These are phyloP conservation scores for Saccharomycodes ludwigii DNA, from an alignment of 805 yeast species.

Conservation along the genomic window DNA sequence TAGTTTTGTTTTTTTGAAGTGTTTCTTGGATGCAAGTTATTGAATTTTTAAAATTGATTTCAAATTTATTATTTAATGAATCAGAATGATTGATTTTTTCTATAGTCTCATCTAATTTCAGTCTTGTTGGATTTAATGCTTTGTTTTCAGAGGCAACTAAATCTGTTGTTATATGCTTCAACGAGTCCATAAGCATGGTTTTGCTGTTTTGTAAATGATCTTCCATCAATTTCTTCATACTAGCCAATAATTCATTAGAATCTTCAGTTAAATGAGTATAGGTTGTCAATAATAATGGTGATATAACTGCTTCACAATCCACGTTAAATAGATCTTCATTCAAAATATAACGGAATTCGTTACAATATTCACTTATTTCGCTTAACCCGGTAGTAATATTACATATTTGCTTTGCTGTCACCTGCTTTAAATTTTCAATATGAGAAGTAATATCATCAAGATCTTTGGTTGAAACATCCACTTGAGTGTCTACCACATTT, in stretches of 20 bases:
- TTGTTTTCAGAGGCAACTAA: constrained; percentile 20
- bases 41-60: constrained; percentile 10
- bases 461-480: too few relatives aligned
- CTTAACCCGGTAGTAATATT: constrained; percentile 17
- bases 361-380: constrained; percentile 22
- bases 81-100: constrained; percentile 23
- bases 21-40: constrained; percentile 12
- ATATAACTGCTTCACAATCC: constrained; percentile 12
- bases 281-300: constrained; percentile 1
- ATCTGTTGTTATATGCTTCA: constrained; percentile 17
- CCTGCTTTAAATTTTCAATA: too few relatives aligned
- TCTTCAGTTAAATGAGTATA: constrained; percentile 15
- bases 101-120: constrained; percentile 20
- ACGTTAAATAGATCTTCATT: constrained; percentile 19
- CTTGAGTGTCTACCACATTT: too few relatives aligned
- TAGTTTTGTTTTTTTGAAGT: constrained; percentile 10
- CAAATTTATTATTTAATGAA: constrained; percentile 16
- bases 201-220: constrained; percentile 15
- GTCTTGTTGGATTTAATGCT: constrained; percentile 17
- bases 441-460: too few relatives aligned
- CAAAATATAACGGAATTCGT: constrained; percentile 19
- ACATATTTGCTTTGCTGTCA: too few relatives aligned
- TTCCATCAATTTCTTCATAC: constrained; percentile 13
- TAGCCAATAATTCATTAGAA: constrained; percentile 13
- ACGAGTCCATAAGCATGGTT: constrained; percentile 14